Evolutionary conservation across 129 eudicot genomes (phyloP), one percentile per base, ranked within the genome.

Genomic region (Lactuca sativa): DNA sequence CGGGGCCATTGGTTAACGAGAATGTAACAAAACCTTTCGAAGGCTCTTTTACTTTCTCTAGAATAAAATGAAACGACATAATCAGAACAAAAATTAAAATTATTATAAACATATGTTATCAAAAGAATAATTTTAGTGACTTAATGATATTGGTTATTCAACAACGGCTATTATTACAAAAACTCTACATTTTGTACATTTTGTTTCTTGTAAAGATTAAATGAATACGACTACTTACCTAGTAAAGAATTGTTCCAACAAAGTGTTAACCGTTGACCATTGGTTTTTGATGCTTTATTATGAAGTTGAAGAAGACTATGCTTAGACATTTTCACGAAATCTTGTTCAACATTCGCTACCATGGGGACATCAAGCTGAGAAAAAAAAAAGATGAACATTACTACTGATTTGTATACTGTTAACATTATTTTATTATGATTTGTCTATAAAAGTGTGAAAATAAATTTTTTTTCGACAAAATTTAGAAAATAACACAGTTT

Each of bases 1-100:
- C 97, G 1, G 95, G 97, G 43, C 86, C 90, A 77, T 80, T 68
- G 32, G 82, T 76, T 69, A 90, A 64, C 1, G 90, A 70, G 56
- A 90, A 82, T 4, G 81, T 81, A 33, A 90, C 75, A 52, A 55
- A 83, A 49, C 95, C 95, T 13, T 72, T 65, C 5, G 86, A 67
- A 10, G 64, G 57, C 31, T 14, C 70, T 36, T 16, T 66, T 51
- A 53, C 82, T 71, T 75, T 79, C 74, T 78, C 66, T 38, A 70
- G 16, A 70, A 63, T 43, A 58, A 67, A 41, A 34, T 33, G 2
- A 30, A 21, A 15, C 13, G 12, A 37, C 21, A 75, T 18, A 4
- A 30, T 52, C 7, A 68, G 30, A 25, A 25, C 30, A 25, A 25
- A 25, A 51, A 56, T 11, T 33, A 62, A 12, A 40, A 17, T 5